These are phyloP conservation scores for Xylariaceae sp. DNA, from an alignment of 2,329 filamentous ascomycete genomes.

Conservation along the genomic window DNA sequence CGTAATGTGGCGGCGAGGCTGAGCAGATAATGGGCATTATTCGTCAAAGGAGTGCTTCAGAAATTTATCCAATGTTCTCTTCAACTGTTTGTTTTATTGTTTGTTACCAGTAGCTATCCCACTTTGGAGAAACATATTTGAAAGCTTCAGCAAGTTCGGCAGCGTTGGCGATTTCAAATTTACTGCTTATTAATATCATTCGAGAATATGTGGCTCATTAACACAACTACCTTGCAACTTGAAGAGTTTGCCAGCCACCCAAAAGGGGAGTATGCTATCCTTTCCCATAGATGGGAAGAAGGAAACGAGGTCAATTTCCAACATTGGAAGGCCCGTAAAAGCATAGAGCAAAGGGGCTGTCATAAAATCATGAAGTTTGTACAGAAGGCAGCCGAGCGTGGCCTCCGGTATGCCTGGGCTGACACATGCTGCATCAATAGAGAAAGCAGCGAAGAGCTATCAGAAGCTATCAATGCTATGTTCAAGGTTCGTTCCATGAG, in stretches of 20 bases:
- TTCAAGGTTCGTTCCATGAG: neutral
- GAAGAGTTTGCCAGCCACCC: neutral
- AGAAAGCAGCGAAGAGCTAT: constrained; percentile 1
- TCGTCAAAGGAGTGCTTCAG: no score
- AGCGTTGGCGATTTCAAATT: no score
- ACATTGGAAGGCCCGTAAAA: neutral
- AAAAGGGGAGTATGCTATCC: neutral
- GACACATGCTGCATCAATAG: constrained; percentile 4
- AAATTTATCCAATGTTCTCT: no score
- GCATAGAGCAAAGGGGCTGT: neutral
- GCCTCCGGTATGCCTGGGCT: neutral
- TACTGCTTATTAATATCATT: no score
- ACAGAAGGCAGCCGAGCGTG: neutral
- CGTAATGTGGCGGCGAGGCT: no score
- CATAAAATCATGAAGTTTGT: neutral
- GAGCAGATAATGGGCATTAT: no score
- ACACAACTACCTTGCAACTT: neutral
- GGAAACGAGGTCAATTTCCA: neutral
- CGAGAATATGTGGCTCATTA: constrained; percentile 10
- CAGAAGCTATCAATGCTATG: neutral
- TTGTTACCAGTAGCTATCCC: no score
- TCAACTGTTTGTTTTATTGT: no score
- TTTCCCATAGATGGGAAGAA: constrained; percentile 2
- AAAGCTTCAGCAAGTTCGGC: no score
- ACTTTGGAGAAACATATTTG: no score